Conservation (phyloP, 306 rosid genomes). For the Trifolium repens region DNA sequence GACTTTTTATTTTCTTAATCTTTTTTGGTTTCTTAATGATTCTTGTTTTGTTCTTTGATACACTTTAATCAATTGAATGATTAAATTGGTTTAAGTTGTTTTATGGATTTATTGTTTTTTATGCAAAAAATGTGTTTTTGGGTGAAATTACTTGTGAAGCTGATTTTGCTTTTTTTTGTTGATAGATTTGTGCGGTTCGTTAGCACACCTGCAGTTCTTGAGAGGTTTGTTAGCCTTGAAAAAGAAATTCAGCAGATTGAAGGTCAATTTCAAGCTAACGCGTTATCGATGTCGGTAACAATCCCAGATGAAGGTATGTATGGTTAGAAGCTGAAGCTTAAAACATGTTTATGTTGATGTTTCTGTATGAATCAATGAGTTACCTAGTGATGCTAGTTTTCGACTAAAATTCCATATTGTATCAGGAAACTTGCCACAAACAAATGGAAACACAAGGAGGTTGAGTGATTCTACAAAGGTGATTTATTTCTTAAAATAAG, state of each 20-base stretch:
- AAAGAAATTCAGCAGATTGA: conserved; percentile 68
- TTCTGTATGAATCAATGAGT: conserved; percentile 11
- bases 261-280: conserved; percentile 56
- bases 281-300: conserved; percentile 41
- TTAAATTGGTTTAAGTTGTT: background rate
- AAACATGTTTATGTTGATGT: conserved; percentile 24
- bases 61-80: background rate
- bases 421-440: conserved; percentile 43
- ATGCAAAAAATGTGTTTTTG: background rate
- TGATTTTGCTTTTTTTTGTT: background rate
- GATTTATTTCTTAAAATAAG: conserved; percentile 12
- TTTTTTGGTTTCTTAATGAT: conserved; percentile 19
- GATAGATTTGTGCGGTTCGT: conserved; percentile 74
- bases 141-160: background rate
- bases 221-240: conserved; percentile 70
- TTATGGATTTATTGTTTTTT: background rate
- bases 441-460: conserved; percentile 49
- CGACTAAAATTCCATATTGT: conserved; percentile 32
- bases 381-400: conserved; percentile 23
- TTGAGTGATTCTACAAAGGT: conserved; percentile 52
- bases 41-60: conserved; percentile 16
- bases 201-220: conserved; percentile 72
- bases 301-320: conserved; percentile 54
- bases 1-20: background rate
- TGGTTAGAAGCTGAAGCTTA: conserved; percentile 20